A percentile compares a stretch with the other conserved stretches of the same genome.
These are phyloP conservation scores for Myxozyma monticola DNA, from an alignment of 805 yeast genomes.

Conservation along the genomic window DNA sequence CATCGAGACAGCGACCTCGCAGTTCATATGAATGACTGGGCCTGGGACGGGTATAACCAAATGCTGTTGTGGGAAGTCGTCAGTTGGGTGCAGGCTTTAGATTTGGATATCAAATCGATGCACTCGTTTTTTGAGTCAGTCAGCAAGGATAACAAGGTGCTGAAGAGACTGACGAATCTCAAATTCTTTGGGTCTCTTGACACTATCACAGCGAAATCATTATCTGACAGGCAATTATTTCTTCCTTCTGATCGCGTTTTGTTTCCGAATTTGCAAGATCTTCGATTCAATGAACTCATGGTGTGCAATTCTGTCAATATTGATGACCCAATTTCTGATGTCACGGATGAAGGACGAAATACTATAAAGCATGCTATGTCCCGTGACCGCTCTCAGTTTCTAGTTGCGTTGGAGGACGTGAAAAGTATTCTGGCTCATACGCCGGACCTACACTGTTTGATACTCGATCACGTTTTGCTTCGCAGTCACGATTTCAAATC, in stretches of 20 bases:
- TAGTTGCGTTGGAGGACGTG: too few relatives aligned
- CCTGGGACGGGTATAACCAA: conserved; percentile 13
- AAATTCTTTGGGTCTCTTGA: conserved; percentile 3
- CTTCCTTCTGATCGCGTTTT: neutral
- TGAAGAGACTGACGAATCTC: conserved; percentile 11
- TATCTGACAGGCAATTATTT: neutral
- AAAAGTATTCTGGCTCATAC: too few relatives aligned
- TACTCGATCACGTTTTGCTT: too few relatives aligned
- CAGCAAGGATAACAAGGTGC: too few relatives aligned
- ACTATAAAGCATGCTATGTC: too few relatives aligned
- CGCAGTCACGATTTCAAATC: too few relatives aligned
- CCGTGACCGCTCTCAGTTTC: too few relatives aligned
- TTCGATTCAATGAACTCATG: conserved; percentile 11
- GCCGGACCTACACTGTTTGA: too few relatives aligned
- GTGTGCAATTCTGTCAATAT: too few relatives aligned
- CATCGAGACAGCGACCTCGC: conserved; percentile 6
- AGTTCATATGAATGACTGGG: conserved; percentile 3
- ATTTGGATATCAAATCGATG: conserved; percentile 9
- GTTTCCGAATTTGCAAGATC: conserved; percentile 12
- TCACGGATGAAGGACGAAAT: too few relatives aligned
- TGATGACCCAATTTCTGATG: too few relatives aligned
- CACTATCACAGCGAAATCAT: neutral
- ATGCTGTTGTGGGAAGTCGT: conserved; percentile 2
- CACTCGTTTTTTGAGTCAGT: neutral
- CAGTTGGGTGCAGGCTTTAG: conserved; percentile 4